These are phyloP conservation scores for Cryptococcus sp. DNA, from an alignment of 1,284 basidiomycete genomes.

Conservation along the genomic window DNA sequence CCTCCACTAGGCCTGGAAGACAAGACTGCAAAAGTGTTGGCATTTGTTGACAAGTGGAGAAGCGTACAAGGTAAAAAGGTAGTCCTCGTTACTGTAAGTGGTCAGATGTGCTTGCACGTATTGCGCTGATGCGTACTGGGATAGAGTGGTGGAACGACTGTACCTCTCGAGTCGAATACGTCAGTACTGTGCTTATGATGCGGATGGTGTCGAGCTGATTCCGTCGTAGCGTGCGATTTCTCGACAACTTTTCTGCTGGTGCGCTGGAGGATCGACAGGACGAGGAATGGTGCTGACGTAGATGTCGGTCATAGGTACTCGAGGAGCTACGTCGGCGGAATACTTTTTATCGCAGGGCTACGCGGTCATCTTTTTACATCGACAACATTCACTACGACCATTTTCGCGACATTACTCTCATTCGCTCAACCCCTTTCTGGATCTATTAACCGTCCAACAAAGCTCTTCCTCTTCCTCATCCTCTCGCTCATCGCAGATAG, in stretches of 20 bases:
- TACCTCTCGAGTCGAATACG: slow-evolving; percentile 94
- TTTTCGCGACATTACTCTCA: slow-evolving; percentile 97
- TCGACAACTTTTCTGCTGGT: slow-evolving; percentile 99
- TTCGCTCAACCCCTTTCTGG: slow-evolving; percentile 95
- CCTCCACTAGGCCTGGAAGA: slow-evolving; percentile 69
- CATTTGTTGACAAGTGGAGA: slow-evolving; percentile 72
- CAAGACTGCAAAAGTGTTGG: slow-evolving; percentile 63
- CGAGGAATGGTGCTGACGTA: neutral
- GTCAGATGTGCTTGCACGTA: neutral
- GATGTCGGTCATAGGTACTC: slow-evolving; percentile 64
- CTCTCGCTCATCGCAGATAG: slow-evolving; percentile 54
- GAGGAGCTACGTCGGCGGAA: slow-evolving; percentile 95
- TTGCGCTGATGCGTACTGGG: neutral
- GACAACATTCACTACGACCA: slow-evolving; percentile 94
- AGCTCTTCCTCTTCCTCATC: slow-evolving; percentile 8
- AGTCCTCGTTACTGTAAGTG: slow-evolving; percentile 77
- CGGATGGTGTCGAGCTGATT: slow-evolving; percentile 8
- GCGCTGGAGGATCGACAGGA: slow-evolving; percentile 38
- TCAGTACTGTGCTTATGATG: slow-evolving; percentile 57
- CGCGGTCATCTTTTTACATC: slow-evolving; percentile 97
- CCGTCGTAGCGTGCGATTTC: slow-evolving; percentile 81
- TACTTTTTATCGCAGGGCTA: slow-evolving; percentile 91
- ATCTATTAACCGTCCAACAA: slow-evolving; percentile 79
- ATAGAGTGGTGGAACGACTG: slow-evolving; percentile 93
- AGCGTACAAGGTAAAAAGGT: slow-evolving; percentile 67